Evolutionary conservation across 192 early-diverging fungal species (phyloP).

Genomic region (Mortierella hygrophila): DNA sequence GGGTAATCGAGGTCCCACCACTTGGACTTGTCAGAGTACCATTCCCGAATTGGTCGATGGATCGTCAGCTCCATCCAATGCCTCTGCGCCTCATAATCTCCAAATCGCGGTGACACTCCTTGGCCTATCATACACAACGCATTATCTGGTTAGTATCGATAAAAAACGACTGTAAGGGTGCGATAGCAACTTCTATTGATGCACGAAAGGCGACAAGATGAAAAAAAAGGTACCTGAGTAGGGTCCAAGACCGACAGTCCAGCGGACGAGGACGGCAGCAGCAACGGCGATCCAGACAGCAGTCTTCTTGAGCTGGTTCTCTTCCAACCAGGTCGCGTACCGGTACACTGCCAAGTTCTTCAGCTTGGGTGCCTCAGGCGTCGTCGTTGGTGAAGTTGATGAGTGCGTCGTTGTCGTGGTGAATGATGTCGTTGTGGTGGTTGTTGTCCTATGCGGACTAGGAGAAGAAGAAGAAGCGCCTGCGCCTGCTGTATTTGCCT

Average conservation of each 20-base stretch:
- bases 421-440: neutral
- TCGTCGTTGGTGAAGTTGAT: neutral
- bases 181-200: too few species aligned
- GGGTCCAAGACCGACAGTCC: conserved; percentile 72
- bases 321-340: conserved; percentile 52
- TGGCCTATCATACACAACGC: conserved; percentile 53
- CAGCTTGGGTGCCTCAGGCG: conserved; percentile 21
- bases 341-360: conserved; percentile 19
- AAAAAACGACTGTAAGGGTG: too few species aligned
- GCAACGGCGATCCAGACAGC: conserved; percentile 58
- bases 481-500: neutral
- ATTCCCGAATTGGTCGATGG: conserved; percentile 78
- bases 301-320: conserved; percentile 54
- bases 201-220: neutral
- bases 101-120: conserved; percentile 82
- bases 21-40: conserved; percentile 90
- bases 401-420: neutral
- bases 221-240: conserved; percentile 75
- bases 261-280: conserved; percentile 72
- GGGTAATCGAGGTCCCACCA: conserved; percentile 99
- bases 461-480: neutral
- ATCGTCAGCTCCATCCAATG: conserved; percentile 98
- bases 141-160: too few species aligned
- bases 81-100: conserved; percentile 98
- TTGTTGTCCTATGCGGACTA: neutral